Evolutionary conservation across 2,329 filamentous ascomycete species (phyloP).

Genomic region (Cytospora leucostoma): DNA sequence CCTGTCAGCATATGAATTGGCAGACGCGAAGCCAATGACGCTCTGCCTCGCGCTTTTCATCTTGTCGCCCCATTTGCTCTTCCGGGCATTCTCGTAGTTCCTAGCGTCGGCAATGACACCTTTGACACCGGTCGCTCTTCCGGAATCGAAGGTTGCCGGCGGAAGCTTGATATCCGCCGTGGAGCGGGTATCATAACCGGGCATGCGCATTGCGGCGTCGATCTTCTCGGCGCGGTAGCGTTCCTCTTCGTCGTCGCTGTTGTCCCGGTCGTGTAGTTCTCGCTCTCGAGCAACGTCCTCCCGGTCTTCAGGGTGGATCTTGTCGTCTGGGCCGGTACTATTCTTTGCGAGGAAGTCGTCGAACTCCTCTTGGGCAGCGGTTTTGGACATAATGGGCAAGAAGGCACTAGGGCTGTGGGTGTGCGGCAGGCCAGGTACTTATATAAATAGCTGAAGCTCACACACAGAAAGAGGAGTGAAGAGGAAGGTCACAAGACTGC

Average conservation of each 20-base stretch:
- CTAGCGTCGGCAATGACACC: slow-evolving; percentile 84
- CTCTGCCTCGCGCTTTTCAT: slow-evolving; percentile 56
- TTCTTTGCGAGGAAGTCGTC: slow-evolving; percentile 63
- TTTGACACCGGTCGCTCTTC: slow-evolving; percentile 78
- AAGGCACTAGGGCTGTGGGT: slow-evolving; percentile 23
- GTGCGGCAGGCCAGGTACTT: slow-evolving; percentile 32
- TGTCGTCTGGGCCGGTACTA: slow-evolving; percentile 43
- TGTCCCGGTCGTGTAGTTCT: slow-evolving; percentile 44
- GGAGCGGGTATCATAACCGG: slow-evolving; percentile 50
- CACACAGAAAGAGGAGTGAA: slow-evolving; percentile 11
- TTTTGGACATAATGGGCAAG: slow-evolving; percentile 52
- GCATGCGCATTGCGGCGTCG: slow-evolving; percentile 66
- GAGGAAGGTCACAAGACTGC: slow-evolving; percentile 13
- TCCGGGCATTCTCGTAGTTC: slow-evolving; percentile 69
- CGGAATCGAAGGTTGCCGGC: slow-evolving; percentile 63
- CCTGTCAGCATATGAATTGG: slow-evolving; percentile 37
- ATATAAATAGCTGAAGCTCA: slow-evolving; percentile 40
- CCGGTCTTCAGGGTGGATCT: slow-evolving; percentile 61
- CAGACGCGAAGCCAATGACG: slow-evolving; percentile 52
- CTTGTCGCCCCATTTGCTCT: slow-evolving; percentile 55
- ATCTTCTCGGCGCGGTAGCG: slow-evolving; percentile 55
- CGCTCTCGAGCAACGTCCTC: slow-evolving; percentile 44
- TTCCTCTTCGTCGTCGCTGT: slow-evolving; percentile 58
- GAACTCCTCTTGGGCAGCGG: slow-evolving; percentile 68
- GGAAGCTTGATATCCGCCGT: slow-evolving; percentile 60